Percentiles rank a stretch among this genome's conserved stretches.
These are phyloP conservation scores for Leptoxyphium fumago DNA, from an alignment of 2,329 filamentous ascomycete species.

Conservation along the genomic window DNA sequence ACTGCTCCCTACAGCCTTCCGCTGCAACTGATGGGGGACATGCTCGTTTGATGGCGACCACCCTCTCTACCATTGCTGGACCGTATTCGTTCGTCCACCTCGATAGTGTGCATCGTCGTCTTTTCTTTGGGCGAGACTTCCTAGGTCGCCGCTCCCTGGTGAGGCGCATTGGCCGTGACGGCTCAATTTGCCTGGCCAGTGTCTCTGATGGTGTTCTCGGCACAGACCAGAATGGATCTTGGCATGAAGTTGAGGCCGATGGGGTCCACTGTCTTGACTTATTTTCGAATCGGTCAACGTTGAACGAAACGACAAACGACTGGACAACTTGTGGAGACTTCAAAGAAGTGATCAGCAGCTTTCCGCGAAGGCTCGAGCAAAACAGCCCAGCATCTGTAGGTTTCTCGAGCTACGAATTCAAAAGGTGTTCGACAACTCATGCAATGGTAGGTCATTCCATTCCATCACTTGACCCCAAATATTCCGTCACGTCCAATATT, in stretches of 20 bases:
- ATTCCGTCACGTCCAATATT: constrained; percentile 1
- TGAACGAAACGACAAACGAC: background rate
- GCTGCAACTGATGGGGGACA: background rate
- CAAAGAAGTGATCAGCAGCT: constrained; percentile 4
- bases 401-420: constrained; percentile 1
- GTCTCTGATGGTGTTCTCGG: constrained; percentile 29
- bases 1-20: background rate
- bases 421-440: constrained; percentile 14
- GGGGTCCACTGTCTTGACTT: constrained; percentile 61
- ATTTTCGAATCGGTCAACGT: constrained; percentile 1
- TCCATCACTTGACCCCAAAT: constrained; percentile 14
- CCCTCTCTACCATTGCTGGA: constrained; percentile 30
- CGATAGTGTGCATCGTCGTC: constrained; percentile 42
- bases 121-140: constrained; percentile 79
- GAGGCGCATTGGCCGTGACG: constrained; percentile 32
- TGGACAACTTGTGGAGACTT: constrained; percentile 4
- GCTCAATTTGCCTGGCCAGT: constrained; percentile 52
- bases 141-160: constrained; percentile 77
- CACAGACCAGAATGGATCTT: constrained; percentile 38
- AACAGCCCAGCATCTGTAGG: constrained; percentile 10
- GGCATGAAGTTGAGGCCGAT: constrained; percentile 72
- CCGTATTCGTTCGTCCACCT: constrained; percentile 85
- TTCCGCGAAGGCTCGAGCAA: constrained; percentile 3
- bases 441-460: constrained; percentile 19
- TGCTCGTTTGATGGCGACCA: constrained; percentile 1